A percentile compares a stretch with the other conserved stretches of the same genome.
These are phyloP conservation scores for Globisporangium abappressorium DNA, from an alignment of 352 stramenopile species.

Conservation along the genomic window DNA sequence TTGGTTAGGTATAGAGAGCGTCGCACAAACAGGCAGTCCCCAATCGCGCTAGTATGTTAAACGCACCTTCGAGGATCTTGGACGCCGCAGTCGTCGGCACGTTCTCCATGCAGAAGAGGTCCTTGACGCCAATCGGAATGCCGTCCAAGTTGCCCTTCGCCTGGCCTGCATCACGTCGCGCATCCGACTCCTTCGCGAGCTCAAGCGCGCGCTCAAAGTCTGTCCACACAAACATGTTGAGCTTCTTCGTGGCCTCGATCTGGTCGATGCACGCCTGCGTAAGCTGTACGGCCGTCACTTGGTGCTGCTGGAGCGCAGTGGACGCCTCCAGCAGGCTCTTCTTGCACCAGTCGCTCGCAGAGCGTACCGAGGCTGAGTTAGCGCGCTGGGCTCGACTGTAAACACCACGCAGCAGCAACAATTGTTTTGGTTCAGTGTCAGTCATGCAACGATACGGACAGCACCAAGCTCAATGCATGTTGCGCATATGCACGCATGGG, in stretches of 20 bases:
- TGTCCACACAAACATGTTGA: slow-evolving; percentile 84
- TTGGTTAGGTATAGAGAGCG: background rate
- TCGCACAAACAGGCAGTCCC: too few species aligned
- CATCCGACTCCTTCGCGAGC: slow-evolving; percentile 78
- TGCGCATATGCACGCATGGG: too few species aligned
- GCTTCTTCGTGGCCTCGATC: slow-evolving; percentile 53
- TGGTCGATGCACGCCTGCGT: slow-evolving; percentile 73
- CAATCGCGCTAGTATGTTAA: background rate
- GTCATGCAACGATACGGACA: background rate
- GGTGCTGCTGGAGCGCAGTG: slow-evolving; percentile 37
- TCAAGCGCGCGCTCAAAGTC: slow-evolving; percentile 67
- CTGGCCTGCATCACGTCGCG: slow-evolving; percentile 41
- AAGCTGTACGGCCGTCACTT: slow-evolving; percentile 60
- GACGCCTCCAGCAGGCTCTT: slow-evolving; percentile 54
- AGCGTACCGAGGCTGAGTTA: slow-evolving; percentile 7
- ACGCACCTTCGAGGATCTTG: slow-evolving; percentile 75
- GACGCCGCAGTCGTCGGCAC: slow-evolving; percentile 88
- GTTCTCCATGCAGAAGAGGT: slow-evolving; percentile 93
- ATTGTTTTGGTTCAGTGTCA: background rate
- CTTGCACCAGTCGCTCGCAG: slow-evolving; percentile 61
- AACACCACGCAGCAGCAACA: background rate
- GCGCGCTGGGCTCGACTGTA: slow-evolving; percentile 6
- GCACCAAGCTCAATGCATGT: background rate
- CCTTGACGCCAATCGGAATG: slow-evolving; percentile 96
- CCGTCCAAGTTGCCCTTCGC: slow-evolving; percentile 85